A percentile compares a stretch with the other conserved stretches of the same genome.
These are phyloP conservation scores for Inga laurina DNA, from an alignment of 306 rosid species.

Conservation along the genomic window DNA sequence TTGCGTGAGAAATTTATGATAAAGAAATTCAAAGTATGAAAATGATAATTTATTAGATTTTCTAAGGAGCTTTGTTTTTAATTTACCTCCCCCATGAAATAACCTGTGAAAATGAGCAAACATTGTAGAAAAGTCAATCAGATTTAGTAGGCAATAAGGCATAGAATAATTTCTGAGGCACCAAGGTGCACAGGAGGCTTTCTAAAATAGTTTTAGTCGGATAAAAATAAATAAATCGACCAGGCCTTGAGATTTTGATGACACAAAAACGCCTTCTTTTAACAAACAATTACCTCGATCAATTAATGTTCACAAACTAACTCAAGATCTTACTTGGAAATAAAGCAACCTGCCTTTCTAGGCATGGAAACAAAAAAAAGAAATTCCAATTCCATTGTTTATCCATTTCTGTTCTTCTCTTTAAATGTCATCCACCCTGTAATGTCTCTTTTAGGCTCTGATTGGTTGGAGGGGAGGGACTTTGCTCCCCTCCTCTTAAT, in stretches of 20 bases:
- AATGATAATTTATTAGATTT: constrained; percentile 6
- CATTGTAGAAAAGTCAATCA: constrained; percentile 21
- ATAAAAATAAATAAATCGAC: background rate
- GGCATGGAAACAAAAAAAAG: background rate
- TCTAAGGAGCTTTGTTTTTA: background rate
- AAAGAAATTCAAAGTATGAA: background rate
- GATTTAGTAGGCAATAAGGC: background rate
- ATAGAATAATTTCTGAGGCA: background rate
- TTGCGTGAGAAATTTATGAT: background rate
- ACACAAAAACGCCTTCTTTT: constrained; percentile 22
- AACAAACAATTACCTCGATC: constrained; percentile 8
- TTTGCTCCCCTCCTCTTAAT: too few species aligned
- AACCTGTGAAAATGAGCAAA: background rate
- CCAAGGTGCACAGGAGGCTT: constrained; percentile 16
- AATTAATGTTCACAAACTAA: constrained; percentile 17
- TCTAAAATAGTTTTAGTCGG: constrained; percentile 1
- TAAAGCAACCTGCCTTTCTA: constrained; percentile 10
- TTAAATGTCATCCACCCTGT: constrained; percentile 58
- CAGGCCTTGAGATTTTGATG: constrained; percentile 24
- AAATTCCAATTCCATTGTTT: background rate
- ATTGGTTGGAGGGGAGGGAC: too few species aligned
- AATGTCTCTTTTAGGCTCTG: too few species aligned
- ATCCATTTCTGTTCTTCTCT: constrained; percentile 60
- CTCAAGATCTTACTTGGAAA: constrained; percentile 11
- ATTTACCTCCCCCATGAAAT: constrained; percentile 2